Evolutionary conservation across 495 filamentous ascomycete species (phyloP).

Genomic region (Astrothelium macrocarpum): DNA sequence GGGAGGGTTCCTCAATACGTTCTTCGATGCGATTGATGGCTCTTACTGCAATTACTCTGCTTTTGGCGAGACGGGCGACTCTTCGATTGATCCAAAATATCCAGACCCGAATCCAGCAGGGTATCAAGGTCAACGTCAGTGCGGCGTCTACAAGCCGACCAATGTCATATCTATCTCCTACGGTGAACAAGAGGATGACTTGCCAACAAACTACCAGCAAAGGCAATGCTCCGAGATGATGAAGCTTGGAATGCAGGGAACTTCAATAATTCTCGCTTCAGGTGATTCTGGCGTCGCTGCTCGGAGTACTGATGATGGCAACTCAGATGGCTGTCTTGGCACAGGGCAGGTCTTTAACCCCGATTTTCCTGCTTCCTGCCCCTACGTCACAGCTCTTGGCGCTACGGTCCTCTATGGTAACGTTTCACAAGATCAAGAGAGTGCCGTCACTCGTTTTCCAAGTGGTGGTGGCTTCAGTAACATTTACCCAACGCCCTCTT

Average conservation of each 20-base stretch:
- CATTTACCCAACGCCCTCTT: slow-evolving; percentile 49
- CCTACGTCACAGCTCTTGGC: slow-evolving; percentile 43
- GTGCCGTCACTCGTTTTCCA: slow-evolving; percentile 15
- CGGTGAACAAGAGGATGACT: slow-evolving; percentile 41
- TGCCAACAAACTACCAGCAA: slow-evolving; percentile 42
- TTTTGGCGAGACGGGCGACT: slow-evolving; percentile 31
- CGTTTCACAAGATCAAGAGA: slow-evolving; percentile 12
- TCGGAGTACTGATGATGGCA: slow-evolving; percentile 4
- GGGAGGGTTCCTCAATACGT: slow-evolving; percentile 33
- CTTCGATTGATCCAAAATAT: slow-evolving; percentile 31
- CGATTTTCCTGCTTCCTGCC: slow-evolving; percentile 44
- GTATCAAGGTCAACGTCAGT: slow-evolving; percentile 34
- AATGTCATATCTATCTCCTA: slow-evolving; percentile 55
- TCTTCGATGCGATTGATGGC: slow-evolving; percentile 38
- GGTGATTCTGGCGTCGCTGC: slow-evolving; percentile 49
- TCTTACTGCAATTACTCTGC: slow-evolving; percentile 34
- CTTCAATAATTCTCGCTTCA: slow-evolving; percentile 50
- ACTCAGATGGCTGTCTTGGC: slow-evolving; percentile 16
- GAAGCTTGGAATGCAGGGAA: slow-evolving; percentile 56
- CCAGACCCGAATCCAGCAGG: slow-evolving; percentile 35
- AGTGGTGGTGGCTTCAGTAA: slow-evolving; percentile 32
- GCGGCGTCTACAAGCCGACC: slow-evolving; percentile 44
- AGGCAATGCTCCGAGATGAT: slow-evolving; percentile 56
- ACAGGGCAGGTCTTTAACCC: slow-evolving; percentile 36
- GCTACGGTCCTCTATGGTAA: slow-evolving; percentile 30